Conservation (phyloP, 192 early-diverging fungal species). For the Gryganskiella cystojenkinii region DNA sequence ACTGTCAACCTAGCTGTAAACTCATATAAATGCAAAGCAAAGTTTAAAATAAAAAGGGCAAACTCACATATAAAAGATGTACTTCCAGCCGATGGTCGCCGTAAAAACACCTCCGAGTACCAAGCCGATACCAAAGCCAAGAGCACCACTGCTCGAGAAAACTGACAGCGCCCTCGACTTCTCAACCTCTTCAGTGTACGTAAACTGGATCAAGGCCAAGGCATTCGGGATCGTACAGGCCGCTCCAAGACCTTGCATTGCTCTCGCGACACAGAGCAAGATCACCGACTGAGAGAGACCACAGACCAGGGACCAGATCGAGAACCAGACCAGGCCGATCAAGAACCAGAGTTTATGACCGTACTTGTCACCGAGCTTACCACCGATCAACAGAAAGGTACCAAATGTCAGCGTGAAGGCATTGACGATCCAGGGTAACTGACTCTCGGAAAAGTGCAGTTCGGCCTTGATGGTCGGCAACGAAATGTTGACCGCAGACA, state of each 20-base stretch:
- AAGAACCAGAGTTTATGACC: constrained; percentile 51
- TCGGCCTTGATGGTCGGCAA: constrained; percentile 51
- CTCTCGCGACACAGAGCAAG: constrained; percentile 39
- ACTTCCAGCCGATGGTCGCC: constrained; percentile 54
- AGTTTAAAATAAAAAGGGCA: background rate
- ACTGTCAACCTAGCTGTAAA: background rate
- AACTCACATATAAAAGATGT: constrained; percentile 55
- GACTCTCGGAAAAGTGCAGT: constrained; percentile 43
- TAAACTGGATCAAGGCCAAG: constrained; percentile 50
- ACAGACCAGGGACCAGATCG: constrained; percentile 52
- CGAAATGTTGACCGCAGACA: constrained; percentile 57
- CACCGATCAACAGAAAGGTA: constrained; percentile 53
- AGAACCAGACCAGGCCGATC: constrained; percentile 48
- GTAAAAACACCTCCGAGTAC: constrained; percentile 53
- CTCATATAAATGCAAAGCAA: background rate
- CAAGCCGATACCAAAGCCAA: constrained; percentile 49
- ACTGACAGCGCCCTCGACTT: constrained; percentile 41
- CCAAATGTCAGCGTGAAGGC: constrained; percentile 55
- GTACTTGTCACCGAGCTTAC: constrained; percentile 58
- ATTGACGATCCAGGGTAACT: constrained; percentile 54
- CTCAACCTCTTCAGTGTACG: constrained; percentile 40
- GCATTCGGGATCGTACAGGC: constrained; percentile 54
- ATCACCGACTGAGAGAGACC: constrained; percentile 38
- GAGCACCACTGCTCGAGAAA: constrained; percentile 48
- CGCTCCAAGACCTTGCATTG: constrained; percentile 52